Conservation (phyloP, 371 early-diverging fungal species). For the Mortierella sp. region DNA sequence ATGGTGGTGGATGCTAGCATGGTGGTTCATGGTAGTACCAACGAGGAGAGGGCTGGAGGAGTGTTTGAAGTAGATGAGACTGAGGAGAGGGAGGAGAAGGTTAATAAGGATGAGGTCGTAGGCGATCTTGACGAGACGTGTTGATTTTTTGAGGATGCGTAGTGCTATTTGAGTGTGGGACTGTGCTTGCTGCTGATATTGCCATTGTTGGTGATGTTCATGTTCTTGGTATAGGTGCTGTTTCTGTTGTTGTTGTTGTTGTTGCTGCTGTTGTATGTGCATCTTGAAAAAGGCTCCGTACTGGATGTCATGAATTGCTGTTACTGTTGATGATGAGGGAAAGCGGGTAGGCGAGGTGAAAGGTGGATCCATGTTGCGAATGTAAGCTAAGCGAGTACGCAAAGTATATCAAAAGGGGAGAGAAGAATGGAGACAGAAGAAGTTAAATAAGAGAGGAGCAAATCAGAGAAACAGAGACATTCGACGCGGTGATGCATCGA, state of each 20-base stretch:
- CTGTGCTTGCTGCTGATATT: background rate
- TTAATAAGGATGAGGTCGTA: constrained; percentile 78
- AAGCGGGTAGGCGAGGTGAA: background rate
- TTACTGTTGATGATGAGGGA: background rate
- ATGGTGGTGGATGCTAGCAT: no score
- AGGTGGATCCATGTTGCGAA: background rate
- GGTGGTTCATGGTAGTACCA: background rate
- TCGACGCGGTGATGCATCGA: background rate
- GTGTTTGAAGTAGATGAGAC: constrained; percentile 76
- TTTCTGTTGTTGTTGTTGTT: background rate
- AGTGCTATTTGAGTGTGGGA: constrained; percentile 23
- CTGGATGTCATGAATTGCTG: background rate
- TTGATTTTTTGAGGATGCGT: constrained; percentile 29
- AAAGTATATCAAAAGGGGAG: background rate
- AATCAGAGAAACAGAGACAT: background rate
- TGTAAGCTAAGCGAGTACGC: background rate
- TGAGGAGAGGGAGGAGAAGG: constrained; percentile 82
- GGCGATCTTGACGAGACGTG: constrained; percentile 71
- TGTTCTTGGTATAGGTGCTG: background rate
- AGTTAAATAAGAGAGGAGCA: background rate
- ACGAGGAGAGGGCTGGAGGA: constrained; percentile 1
- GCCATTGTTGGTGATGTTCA: background rate
- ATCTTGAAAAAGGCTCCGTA: background rate
- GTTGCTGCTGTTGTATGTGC: background rate
- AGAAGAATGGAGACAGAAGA: background rate